Conservation (phyloP, 1,284 basidiomycete species). For the Cryptococcus sp. region DNA sequence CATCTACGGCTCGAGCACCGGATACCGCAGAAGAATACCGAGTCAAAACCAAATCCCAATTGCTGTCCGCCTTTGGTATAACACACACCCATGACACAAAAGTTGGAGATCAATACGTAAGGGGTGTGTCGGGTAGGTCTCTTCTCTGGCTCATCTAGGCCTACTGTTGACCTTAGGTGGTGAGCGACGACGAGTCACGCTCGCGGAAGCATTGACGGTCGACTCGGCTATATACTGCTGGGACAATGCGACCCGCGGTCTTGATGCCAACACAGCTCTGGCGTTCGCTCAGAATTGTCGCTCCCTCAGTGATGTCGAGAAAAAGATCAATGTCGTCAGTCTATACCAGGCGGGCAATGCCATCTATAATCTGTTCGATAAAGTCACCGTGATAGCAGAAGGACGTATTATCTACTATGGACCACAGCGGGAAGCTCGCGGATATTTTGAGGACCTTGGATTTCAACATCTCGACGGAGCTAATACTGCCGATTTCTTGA, state of each 20-base stretch:
- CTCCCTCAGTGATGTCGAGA: slow-evolving; percentile 2
- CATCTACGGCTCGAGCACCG: background rate
- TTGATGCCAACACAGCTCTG: slow-evolving; percentile 76
- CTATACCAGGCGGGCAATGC: slow-evolving; percentile 47
- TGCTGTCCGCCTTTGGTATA: slow-evolving; percentile 8
- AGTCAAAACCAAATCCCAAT: background rate
- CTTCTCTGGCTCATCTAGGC: background rate
- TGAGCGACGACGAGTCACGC: slow-evolving; percentile 9
- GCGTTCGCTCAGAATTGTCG: slow-evolving; percentile 3
- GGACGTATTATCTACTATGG: slow-evolving; percentile 77
- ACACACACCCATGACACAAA: slow-evolving; percentile 12
- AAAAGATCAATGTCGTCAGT: slow-evolving; percentile 6
- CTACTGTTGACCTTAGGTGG: slow-evolving; percentile 1
- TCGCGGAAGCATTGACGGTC: slow-evolving; percentile 6
- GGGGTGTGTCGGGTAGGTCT: slow-evolving; percentile 11
- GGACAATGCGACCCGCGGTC: slow-evolving; percentile 64
- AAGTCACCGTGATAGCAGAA: slow-evolving; percentile 63
- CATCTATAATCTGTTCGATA: slow-evolving; percentile 54
- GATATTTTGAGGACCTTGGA: slow-evolving; percentile 70
- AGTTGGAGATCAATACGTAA: slow-evolving; percentile 22
- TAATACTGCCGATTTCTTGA: slow-evolving; percentile 56
- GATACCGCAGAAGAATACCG: background rate
- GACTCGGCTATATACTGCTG: slow-evolving; percentile 9
- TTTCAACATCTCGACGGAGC: slow-evolving; percentile 52
- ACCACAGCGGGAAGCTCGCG: slow-evolving; percentile 61